Percentiles rank a stretch among this genome's conserved stretches.
These are phyloP conservation scores for Pseudohalonectria lignicola DNA, from an alignment of 2,329 filamentous ascomycete species.

Conservation along the genomic window DNA sequence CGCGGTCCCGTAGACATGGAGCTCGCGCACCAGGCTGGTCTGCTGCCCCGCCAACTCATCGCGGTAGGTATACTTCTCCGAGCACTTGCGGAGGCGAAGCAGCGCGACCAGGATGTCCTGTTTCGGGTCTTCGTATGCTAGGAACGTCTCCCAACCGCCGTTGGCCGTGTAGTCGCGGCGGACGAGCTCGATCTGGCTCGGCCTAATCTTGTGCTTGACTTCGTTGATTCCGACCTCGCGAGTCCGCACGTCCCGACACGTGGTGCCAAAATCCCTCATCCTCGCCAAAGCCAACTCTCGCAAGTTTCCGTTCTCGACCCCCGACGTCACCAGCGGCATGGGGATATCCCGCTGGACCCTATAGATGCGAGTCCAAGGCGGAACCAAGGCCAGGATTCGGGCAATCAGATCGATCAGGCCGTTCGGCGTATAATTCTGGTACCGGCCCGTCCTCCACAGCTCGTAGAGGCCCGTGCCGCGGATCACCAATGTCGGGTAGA, in stretches of 20 bases:
- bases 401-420: conserved; percentile 92
- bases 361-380: conserved; percentile 97
- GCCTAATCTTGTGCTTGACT: conserved; percentile 96
- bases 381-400: conserved; percentile 86
- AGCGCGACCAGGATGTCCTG: conserved; percentile 95
- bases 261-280: conserved; percentile 98
- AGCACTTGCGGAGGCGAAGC: conserved; percentile 82
- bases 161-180: conserved; percentile 91
- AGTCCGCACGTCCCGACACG: conserved; percentile 90
- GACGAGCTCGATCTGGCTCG: conserved; percentile 90
- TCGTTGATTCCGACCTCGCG: conserved; percentile 97
- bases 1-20: conserved; percentile 94
- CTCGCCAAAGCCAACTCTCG: conserved; percentile 87
- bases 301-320: conserved; percentile 94
- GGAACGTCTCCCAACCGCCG: conserved; percentile 95
- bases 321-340: conserved; percentile 98
- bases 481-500: conserved; percentile 95
- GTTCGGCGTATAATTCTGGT: conserved; percentile 98
- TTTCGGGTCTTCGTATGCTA: conserved; percentile 96
- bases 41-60: conserved; percentile 77
- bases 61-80: conserved; percentile 78
- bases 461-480: conserved; percentile 94
- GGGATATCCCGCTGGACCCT: conserved; percentile 97
- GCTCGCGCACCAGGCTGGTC: conserved; percentile 82
- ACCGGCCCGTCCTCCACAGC: conserved; percentile 90